Percentiles rank a stretch among this genome's conserved stretches.
These are phyloP conservation scores for Spergularia marina DNA, from an alignment of 148 eudicot genomes.

Conservation along the genomic window DNA sequence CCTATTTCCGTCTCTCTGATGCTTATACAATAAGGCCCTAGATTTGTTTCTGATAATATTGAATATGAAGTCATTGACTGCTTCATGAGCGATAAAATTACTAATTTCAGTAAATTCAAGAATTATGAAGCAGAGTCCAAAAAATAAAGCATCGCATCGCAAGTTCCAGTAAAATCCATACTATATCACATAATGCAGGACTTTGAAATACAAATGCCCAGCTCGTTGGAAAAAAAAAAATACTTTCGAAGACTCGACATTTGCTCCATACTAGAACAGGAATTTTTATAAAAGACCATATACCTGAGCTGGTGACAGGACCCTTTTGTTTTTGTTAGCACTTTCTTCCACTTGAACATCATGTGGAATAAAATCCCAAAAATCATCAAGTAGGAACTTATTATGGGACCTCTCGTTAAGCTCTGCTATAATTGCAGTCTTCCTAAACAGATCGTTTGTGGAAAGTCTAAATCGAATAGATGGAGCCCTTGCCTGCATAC, in stretches of 20 bases:
- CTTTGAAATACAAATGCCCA: neutral
- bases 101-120: no score
- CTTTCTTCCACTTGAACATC: conserved; percentile 52
- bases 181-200: no score
- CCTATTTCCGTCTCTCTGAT: no score
- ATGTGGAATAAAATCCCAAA: conserved; percentile 77
- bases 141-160: no score
- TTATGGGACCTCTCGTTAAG: conserved; percentile 36
- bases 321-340: conserved; percentile 37
- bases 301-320: conserved; percentile 73
- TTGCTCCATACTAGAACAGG: neutral
- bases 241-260: neutral
- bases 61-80: no score
- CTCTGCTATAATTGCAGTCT: conserved; percentile 71
- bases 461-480: conserved; percentile 65
- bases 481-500: conserved; percentile 68
- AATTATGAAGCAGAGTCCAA: no score
- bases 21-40: no score
- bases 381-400: conserved; percentile 37
- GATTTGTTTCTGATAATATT: no score
- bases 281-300: neutral
- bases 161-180: no score
- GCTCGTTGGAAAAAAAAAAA: neutral
- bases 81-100: no score
- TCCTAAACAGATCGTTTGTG: conserved; percentile 55